A percentile compares a stretch with the other conserved stretches of the same genome.
These are phyloP conservation scores for Bipolaris sorokiniana DNA, from an alignment of 2,329 filamentous ascomycete genomes.

Conservation along the genomic window DNA sequence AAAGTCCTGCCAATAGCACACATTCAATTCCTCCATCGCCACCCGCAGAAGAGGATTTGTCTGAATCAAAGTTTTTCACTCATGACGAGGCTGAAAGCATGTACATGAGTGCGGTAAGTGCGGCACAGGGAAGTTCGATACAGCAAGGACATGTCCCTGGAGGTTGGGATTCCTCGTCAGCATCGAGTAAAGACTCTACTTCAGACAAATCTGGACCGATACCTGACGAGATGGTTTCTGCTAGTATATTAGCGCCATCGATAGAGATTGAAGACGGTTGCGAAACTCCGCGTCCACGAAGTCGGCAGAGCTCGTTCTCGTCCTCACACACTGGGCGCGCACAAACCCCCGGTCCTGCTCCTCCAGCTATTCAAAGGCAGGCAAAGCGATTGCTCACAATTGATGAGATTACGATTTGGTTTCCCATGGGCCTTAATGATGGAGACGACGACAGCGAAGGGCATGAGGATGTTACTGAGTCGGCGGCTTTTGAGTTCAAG, in stretches of 20 bases:
- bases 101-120: conserved; percentile 75
- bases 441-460: conserved; percentile 5
- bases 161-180: conserved; percentile 50
- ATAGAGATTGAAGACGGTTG: conserved; percentile 44
- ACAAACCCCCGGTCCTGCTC: conserved; percentile 4
- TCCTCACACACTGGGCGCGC: conserved; percentile 16
- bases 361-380: conserved; percentile 21
- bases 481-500: conserved; percentile 30
- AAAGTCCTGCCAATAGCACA: conserved; percentile 4
- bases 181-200: conserved; percentile 37
- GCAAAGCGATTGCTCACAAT: conserved; percentile 45
- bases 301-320: conserved; percentile 34
- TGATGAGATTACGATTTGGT: conserved; percentile 48
- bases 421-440: conserved; percentile 41
- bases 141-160: conserved; percentile 47
- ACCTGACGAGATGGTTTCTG: conserved; percentile 39
- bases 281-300: conserved; percentile 49
- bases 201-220: conserved; percentile 38
- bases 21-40: conserved; percentile 13
- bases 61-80: conserved; percentile 71
- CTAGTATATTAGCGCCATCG: conserved; percentile 40
- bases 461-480: conserved; percentile 18
- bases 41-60: conserved; percentile 30
- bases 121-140: conserved; percentile 35
- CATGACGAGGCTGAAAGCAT: conserved; percentile 85